Conservation (phyloP, 1,139 yeast species). For the Suhomyces ambrosiae region DNA sequence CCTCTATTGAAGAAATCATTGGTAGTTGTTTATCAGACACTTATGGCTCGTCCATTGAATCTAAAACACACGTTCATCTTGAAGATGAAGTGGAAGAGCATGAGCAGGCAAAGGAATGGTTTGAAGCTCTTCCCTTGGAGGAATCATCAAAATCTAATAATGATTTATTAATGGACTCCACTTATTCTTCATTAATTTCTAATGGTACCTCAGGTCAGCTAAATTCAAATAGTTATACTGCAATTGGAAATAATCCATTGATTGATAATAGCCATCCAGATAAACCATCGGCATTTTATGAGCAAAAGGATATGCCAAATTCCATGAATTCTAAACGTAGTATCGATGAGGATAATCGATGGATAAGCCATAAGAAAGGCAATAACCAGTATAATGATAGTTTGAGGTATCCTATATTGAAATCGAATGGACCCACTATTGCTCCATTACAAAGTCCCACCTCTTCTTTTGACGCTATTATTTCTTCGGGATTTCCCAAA, state of each 20-base stretch:
- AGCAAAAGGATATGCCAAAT: not conserved
- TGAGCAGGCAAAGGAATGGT: conserved; percentile 7
- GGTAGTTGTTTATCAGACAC: conserved; percentile 59
- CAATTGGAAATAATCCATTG: no score
- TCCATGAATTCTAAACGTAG: not conserved
- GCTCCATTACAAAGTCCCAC: not conserved
- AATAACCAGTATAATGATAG: not conserved
- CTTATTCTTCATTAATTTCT: conserved; percentile 4
- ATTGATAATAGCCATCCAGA: no score
- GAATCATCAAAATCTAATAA: not conserved
- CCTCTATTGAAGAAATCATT: conserved; percentile 65
- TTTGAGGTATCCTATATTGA: conserved; percentile 1
- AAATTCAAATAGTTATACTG: not conserved
- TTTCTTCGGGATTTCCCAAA: not conserved
- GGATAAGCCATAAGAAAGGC: conserved; percentile 2
- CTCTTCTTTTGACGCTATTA: not conserved
- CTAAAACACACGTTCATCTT: conserved; percentile 4
- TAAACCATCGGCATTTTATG: not conserved
- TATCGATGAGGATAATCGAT: conserved; percentile 2
- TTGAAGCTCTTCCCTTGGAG: conserved; percentile 3
- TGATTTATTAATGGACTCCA: conserved; percentile 5
- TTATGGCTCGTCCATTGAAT: conserved; percentile 7
- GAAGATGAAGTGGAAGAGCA: conserved; percentile 6
- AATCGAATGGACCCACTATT: conserved; percentile 2
- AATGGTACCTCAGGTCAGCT: not conserved